Conservation (phyloP, 805 yeast species). For the Lipomyces sp. region DNA sequence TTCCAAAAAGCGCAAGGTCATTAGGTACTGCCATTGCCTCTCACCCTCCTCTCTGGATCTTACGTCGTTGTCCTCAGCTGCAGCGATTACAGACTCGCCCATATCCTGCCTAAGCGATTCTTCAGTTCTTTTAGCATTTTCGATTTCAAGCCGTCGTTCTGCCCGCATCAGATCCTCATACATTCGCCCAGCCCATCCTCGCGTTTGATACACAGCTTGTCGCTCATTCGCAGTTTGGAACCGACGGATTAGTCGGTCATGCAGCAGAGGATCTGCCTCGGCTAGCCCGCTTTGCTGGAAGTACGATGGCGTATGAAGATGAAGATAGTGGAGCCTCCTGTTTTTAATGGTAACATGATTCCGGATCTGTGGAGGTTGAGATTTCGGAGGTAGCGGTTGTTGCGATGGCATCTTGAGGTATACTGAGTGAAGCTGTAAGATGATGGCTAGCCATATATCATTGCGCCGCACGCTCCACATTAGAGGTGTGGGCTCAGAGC, state of each 20-base stretch:
- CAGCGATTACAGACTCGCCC: constrained; percentile 7
- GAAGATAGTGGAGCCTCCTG: constrained; percentile 29
- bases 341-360: constrained; percentile 20
- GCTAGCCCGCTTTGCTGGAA: constrained; percentile 22
- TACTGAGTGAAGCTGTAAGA: neutral
- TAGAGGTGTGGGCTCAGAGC: no score
- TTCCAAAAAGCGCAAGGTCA: constrained; percentile 29
- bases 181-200: constrained; percentile 35
- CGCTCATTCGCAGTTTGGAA: constrained; percentile 28
- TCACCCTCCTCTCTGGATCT: constrained; percentile 23
- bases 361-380: constrained; percentile 9
- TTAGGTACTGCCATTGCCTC: constrained; percentile 25
- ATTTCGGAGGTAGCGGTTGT: neutral
- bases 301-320: constrained; percentile 16
- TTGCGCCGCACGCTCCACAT: no score
- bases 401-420: neutral
- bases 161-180: constrained; percentile 34
- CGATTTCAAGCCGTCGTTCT: constrained; percentile 18
- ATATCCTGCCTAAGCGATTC: constrained; percentile 6
- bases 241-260: constrained; percentile 26
- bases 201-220: constrained; percentile 14
- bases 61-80: constrained; percentile 11
- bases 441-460: no score
- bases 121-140: constrained; percentile 13
- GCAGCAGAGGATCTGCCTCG: constrained; percentile 25